Conservation (phyloP, 2,329 filamentous ascomycete species). For the Fusarium fracticaudum region DNA sequence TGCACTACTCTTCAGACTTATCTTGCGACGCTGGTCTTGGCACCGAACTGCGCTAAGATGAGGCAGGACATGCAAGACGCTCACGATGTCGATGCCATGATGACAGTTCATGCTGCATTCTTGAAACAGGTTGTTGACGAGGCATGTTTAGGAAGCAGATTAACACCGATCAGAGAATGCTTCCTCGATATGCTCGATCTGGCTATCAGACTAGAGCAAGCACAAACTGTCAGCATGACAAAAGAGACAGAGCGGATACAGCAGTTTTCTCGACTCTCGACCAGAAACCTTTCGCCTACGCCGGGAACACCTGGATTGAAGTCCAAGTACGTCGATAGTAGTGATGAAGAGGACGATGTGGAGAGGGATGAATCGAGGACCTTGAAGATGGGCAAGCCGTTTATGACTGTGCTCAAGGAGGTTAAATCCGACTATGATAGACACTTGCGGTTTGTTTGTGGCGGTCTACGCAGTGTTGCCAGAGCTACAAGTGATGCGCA, state of each 20-base stretch:
- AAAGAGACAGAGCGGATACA: slow-evolving; percentile 45
- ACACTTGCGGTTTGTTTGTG: slow-evolving; percentile 74
- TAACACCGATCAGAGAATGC: slow-evolving; percentile 76
- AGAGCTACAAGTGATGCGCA: slow-evolving; percentile 73
- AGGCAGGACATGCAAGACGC: slow-evolving; percentile 65
- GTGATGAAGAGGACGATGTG: slow-evolving; percentile 44
- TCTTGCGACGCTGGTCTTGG: slow-evolving; percentile 76
- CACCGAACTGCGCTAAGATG: slow-evolving; percentile 67
- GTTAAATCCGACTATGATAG: slow-evolving; percentile 72
- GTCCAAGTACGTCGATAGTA: slow-evolving; percentile 38
- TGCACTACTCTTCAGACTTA: slow-evolving; percentile 79
- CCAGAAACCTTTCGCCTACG: slow-evolving; percentile 23
- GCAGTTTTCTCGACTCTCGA: slow-evolving; percentile 48
- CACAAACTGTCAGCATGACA: slow-evolving; percentile 55
- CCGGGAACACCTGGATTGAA: slow-evolving; percentile 34
- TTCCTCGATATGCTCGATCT: slow-evolving; percentile 82
- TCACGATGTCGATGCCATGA: slow-evolving; percentile 84
- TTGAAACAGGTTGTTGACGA: slow-evolving; percentile 71
- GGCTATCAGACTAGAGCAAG: slow-evolving; percentile 73
- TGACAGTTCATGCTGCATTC: slow-evolving; percentile 72
- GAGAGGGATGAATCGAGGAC: slow-evolving; percentile 24
- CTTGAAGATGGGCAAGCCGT: slow-evolving; percentile 50
- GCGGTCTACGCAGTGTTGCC: slow-evolving; percentile 78
- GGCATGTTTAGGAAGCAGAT: slow-evolving; percentile 73
- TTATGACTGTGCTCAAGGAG: slow-evolving; percentile 62